phyloP scores from a whole-genome alignment of 2,329 filamentous ascomycete species.

The Fusarium stilboides region DNA sequence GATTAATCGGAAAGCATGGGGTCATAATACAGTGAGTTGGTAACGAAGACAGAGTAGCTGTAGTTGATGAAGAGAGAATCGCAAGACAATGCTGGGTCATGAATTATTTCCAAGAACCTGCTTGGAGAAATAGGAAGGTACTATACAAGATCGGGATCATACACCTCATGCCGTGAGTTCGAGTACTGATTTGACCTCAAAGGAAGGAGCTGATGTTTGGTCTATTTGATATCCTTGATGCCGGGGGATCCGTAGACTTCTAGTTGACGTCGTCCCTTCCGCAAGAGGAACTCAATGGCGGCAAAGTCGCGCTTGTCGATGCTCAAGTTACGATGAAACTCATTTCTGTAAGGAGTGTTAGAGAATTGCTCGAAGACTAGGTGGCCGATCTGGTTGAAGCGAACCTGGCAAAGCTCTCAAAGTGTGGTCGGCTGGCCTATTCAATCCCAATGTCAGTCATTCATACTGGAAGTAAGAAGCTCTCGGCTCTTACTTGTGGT shows the following conservation, averaged over 20 bases:
- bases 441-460: conserved; percentile 25
- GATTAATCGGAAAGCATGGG: conserved; percentile 12
- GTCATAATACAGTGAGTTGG: conserved; percentile 33
- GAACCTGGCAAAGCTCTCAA: conserved; percentile 75
- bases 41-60: conserved; percentile 12
- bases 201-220: conserved; percentile 3
- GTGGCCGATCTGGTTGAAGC: conserved; percentile 34
- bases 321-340: conserved; percentile 80
- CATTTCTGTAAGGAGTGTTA: conserved; percentile 64
- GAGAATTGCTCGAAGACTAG: neutral
- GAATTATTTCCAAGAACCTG: neutral
- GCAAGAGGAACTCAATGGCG: conserved; percentile 86
- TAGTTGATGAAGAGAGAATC: conserved; percentile 2
- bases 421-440: conserved; percentile 70
- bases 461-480: conserved; percentile 1
- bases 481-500: conserved; percentile 69
- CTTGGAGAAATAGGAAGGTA: conserved; percentile 14
- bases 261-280: conserved; percentile 85
- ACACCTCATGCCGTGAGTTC: conserved; percentile 6
- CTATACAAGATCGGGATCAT: conserved; percentile 4
- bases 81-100: neutral
- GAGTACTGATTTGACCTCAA: too few relatives aligned
- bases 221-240: conserved; percentile 78
- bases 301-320: conserved; percentile 88
- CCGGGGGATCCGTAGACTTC: conserved; percentile 85